phyloP scores from a whole-genome alignment of 2,329 filamentous ascomycete species.

The Diaporthe humulicola region DNA sequence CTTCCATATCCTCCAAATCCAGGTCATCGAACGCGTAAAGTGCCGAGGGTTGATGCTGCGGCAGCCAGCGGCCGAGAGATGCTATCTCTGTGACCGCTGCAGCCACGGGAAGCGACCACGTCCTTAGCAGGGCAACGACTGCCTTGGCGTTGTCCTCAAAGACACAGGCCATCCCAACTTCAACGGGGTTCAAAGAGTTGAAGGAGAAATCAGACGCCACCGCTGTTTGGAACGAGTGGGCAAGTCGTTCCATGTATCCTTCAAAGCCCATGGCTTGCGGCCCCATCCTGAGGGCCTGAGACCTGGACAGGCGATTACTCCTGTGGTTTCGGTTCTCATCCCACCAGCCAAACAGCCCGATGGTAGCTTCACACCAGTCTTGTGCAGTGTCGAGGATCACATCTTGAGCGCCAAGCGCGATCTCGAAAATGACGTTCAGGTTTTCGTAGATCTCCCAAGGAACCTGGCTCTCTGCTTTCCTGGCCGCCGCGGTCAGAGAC shows the following conservation, averaged over 20 bases:
- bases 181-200: slow-evolving; percentile 80
- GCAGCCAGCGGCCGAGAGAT: slow-evolving; percentile 86
- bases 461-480: slow-evolving; percentile 87
- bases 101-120: slow-evolving; percentile 85
- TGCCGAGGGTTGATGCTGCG: slow-evolving; percentile 66
- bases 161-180: slow-evolving; percentile 84
- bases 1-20: slow-evolving; percentile 86
- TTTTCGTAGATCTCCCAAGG: slow-evolving; percentile 93
- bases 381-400: slow-evolving; percentile 83
- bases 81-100: slow-evolving; percentile 86
- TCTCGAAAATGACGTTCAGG: slow-evolving; percentile 82
- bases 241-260: slow-evolving; percentile 81
- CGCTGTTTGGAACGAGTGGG: slow-evolving; percentile 77
- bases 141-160: slow-evolving; percentile 87
- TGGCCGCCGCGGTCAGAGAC: slow-evolving; percentile 73
- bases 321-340: slow-evolving; percentile 76
- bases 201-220: slow-evolving; percentile 80
- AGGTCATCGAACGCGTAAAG: slow-evolving; percentile 74
- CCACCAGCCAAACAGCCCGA: slow-evolving; percentile 93
- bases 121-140: slow-evolving; percentile 79
- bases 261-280: slow-evolving; percentile 65
- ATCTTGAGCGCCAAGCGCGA: slow-evolving; percentile 80
- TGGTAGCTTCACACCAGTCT: slow-evolving; percentile 92
- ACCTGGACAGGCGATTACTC: slow-evolving; percentile 55
- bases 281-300: slow-evolving; percentile 52